Percentiles rank a stretch among this genome's conserved stretches.
phyloP scores from a whole-genome alignment of 345 rosid genomes.

The Euphorbia tirucalli region DNA sequence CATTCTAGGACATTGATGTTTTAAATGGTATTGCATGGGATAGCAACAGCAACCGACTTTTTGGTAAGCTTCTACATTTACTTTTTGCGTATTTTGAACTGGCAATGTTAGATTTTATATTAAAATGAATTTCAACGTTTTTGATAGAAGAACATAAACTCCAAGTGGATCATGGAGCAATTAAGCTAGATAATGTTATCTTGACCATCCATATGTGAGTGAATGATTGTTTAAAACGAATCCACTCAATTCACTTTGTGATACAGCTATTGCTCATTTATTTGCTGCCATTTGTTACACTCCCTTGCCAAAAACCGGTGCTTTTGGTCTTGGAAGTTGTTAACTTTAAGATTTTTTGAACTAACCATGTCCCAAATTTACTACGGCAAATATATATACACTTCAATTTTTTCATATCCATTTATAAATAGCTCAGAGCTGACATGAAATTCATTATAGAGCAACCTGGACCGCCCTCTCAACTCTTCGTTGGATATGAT shows the following conservation, averaged over 20 bases:
- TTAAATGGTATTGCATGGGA: conserved; percentile 99
- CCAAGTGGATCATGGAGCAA: neutral
- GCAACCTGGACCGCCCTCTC: neutral
- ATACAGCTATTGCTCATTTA: neutral
- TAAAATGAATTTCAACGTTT: neutral
- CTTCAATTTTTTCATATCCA: neutral
- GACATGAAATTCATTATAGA: neutral
- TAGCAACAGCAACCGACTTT: conserved; percentile 51
- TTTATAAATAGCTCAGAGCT: neutral
- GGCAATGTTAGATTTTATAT: neutral
- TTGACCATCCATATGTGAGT: neutral
- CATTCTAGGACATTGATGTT: conserved; percentile 68
- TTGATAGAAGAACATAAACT: neutral
- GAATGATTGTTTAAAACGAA: neutral
- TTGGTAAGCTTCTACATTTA: conserved; percentile 45
- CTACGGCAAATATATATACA: too few relatives aligned
- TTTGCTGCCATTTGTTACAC: neutral
- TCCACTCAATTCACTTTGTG: neutral
- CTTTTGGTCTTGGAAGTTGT: neutral
- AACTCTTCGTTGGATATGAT: neutral
- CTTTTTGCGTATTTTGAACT: neutral
- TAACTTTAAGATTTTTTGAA: neutral
- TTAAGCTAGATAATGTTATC: neutral
- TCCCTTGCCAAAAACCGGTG: neutral
- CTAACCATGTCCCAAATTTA: neutral